Conservation (phyloP, 1,139 yeast species). For the Pichia sp. region DNA sequence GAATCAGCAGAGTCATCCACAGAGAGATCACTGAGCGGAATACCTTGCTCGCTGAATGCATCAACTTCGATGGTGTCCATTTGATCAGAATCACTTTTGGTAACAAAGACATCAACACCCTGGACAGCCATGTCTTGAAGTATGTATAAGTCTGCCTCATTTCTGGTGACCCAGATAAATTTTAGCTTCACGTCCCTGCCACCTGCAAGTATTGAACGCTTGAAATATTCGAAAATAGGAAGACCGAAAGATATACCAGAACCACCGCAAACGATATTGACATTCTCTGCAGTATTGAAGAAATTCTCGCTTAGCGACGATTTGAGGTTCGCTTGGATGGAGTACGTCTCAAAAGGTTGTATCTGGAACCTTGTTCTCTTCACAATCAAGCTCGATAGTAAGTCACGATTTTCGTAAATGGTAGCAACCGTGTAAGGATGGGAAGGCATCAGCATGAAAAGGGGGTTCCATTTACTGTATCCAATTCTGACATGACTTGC, state of each 20-base stretch:
- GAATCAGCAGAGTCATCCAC: constrained; percentile 9
- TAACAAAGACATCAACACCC: constrained; percentile 31
- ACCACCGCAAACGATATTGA: constrained; percentile 72
- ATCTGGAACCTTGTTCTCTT: constrained; percentile 27
- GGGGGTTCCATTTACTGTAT: constrained; percentile 27
- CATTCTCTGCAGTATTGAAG: constrained; percentile 40
- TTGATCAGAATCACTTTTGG: constrained; percentile 19
- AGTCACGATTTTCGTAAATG: constrained; percentile 38
- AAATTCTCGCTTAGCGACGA: constrained; percentile 33
- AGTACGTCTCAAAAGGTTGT: constrained; percentile 31
- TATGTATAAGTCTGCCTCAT: constrained; percentile 36
- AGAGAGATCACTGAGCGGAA: constrained; percentile 4
- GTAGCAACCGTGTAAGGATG: constrained; percentile 88
- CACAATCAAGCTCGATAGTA: constrained; percentile 30
- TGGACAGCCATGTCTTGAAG: constrained; percentile 29
- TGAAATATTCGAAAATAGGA: constrained; percentile 44
- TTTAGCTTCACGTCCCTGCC: constrained; percentile 22
- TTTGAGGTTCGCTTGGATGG: constrained; percentile 28
- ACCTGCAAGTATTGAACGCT: constrained; percentile 15
- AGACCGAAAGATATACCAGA: constrained; percentile 77
- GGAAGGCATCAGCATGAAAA: constrained; percentile 45
- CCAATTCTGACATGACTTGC: constrained; percentile 53
- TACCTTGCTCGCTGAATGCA: constrained; percentile 1
- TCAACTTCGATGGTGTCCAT: background rate
- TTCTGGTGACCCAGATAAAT: constrained; percentile 49